These are phyloP conservation scores for Dactylellina drechsleri DNA, from an alignment of 2,329 filamentous ascomycete genomes.

Conservation along the genomic window DNA sequence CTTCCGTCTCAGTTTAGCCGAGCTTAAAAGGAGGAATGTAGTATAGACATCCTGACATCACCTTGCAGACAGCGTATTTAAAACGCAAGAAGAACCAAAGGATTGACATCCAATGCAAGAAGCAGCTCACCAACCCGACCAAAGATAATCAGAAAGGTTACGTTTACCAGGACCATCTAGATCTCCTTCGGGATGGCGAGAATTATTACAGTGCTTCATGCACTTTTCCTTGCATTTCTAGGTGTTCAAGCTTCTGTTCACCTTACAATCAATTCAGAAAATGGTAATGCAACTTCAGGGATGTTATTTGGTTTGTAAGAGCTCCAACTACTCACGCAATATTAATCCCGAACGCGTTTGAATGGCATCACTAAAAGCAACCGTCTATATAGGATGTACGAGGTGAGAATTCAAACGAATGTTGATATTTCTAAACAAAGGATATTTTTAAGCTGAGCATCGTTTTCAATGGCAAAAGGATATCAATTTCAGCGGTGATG, in stretches of 20 bases:
- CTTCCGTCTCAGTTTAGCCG: too few relatives aligned
- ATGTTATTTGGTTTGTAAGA: slow-evolving; percentile 38
- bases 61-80: too few relatives aligned
- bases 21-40: too few relatives aligned
- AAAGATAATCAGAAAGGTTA: too few relatives aligned
- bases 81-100: too few relatives aligned
- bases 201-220: slow-evolving; percentile 4
- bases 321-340: not conserved
- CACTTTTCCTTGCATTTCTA: slow-evolving; percentile 10
- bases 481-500: slow-evolving; percentile 76
- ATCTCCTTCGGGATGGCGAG: not conserved
- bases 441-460: not conserved
- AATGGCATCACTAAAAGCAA: not conserved
- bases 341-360: not conserved
- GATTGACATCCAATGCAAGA: too few relatives aligned
- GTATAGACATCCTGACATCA: too few relatives aligned
- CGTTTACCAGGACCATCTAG: too few relatives aligned
- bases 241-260: slow-evolving; percentile 11
- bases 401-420: slow-evolving; percentile 58
- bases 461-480: slow-evolving; percentile 62
- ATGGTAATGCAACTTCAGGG: slow-evolving; percentile 33
- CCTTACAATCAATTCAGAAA: slow-evolving; percentile 31
- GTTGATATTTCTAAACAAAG: not conserved
- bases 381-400: slow-evolving; percentile 57
- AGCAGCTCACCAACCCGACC: too few relatives aligned